These are phyloP conservation scores for Phtheirospermum japonicum DNA, from an alignment of 257 asterid genomes.

Conservation along the genomic window DNA sequence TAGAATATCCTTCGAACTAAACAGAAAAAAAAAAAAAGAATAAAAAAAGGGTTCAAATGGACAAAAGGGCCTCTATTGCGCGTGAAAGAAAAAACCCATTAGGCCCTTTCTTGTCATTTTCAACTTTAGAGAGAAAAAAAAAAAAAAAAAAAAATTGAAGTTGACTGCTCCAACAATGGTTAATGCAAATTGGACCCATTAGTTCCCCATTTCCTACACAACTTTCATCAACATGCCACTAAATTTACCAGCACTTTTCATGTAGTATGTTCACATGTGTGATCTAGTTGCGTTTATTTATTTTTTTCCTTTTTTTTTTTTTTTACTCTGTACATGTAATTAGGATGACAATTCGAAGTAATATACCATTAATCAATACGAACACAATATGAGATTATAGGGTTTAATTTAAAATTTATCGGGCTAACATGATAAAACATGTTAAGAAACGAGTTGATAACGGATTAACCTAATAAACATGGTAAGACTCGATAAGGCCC, in stretches of 20 bases:
- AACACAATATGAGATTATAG: no score
- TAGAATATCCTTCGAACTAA: no score
- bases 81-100: constrained; percentile 53
- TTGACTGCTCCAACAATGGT: constrained; percentile 72
- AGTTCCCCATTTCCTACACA: constrained; percentile 62
- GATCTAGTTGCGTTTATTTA: background rate
- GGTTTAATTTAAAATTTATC: no score
- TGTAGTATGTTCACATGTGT: constrained; percentile 38
- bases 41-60: constrained; percentile 34
- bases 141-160: constrained; percentile 49
- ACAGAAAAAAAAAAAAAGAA: no score
- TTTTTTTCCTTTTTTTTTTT: background rate
- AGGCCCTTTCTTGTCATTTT: constrained; percentile 8
- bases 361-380: no score
- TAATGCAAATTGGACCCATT: constrained; percentile 59
- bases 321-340: background rate
- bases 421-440: no score
- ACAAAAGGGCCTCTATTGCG: constrained; percentile 59
- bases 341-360: no score
- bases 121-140: constrained; percentile 43
- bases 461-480: no score
- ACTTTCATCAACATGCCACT: constrained; percentile 44
- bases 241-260: constrained; percentile 35
- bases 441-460: no score
- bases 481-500: no score